These are phyloP conservation scores for Paramarasmius palmivorus DNA, from an alignment of 1,284 basidiomycete species.

Conservation along the genomic window DNA sequence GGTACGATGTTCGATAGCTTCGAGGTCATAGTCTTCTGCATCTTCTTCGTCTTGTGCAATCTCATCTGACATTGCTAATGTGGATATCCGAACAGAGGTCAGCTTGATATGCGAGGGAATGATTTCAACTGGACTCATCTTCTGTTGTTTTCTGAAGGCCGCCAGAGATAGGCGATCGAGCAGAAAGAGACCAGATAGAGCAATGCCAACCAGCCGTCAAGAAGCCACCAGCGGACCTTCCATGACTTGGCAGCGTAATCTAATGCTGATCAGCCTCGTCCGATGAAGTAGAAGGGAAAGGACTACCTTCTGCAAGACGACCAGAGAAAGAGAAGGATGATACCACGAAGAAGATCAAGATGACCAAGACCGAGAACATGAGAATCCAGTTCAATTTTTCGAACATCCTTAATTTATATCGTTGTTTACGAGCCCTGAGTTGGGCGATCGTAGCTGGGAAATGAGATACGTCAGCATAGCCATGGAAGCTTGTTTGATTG, in stretches of 20 bases:
- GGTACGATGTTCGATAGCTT: slow-evolving; percentile 62
- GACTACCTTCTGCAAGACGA: slow-evolving; percentile 80
- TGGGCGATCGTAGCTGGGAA: slow-evolving; percentile 79
- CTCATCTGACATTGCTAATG: slow-evolving; percentile 84
- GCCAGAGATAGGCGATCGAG: slow-evolving; percentile 89
- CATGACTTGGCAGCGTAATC: slow-evolving; percentile 95
- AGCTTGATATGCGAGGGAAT: slow-evolving; percentile 17
- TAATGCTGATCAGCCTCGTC: slow-evolving; percentile 27
- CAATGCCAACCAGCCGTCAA: slow-evolving; percentile 93
- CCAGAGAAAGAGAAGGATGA: slow-evolving; percentile 92
- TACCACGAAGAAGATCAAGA: slow-evolving; percentile 89
- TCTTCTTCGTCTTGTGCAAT: slow-evolving; percentile 88
- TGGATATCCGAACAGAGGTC: slow-evolving; percentile 40
- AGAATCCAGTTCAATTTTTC: slow-evolving; percentile 85
- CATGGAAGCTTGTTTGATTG: not conserved
- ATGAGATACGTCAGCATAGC: slow-evolving; percentile 10
- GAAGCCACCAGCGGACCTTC: slow-evolving; percentile 92
- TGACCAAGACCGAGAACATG: slow-evolving; percentile 80
- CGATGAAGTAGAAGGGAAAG: slow-evolving; percentile 3
- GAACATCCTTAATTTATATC: slow-evolving; percentile 87
- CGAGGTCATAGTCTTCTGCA: slow-evolving; percentile 90
- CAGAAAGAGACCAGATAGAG: slow-evolving; percentile 84
- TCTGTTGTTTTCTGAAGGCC: slow-evolving; percentile 90
- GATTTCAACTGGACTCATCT: slow-evolving; percentile 61
- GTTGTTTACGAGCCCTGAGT: slow-evolving; percentile 82